Base-by-base conservation (phyloP, 805 yeast species). In the Wickerhamomyces ciferrii region DNA sequence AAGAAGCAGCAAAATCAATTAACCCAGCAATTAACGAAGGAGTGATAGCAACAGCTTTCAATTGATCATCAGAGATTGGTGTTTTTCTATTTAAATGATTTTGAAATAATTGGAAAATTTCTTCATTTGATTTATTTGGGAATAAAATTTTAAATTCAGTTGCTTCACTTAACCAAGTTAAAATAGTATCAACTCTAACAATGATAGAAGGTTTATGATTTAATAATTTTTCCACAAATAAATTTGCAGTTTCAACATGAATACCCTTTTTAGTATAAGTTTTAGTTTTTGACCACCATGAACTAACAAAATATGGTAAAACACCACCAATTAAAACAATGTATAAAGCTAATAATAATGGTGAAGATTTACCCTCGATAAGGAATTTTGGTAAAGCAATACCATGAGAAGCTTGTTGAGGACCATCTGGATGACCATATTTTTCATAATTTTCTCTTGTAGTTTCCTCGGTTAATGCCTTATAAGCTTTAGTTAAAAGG, bases 371-470 rank as follows among this genome's bases (percentile, higher is more conserved):
- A 39, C 95, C 90, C 53, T 89, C 96, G 27, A 95, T 87, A 50
- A 94, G 74, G 67, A 87, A 89, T 62, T 85, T 83, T 29, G 99
- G 99, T 53, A 94, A 69, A 0, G 98, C 99, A 65, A 94, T 90
- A 51, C 99, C 99, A 63, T 89, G 97, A 19, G 84, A 71, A 18
- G 84, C 75, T 24, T 87, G 87, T 66, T 88, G 96, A 38, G 96
- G 96, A 39, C 99, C 99, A 69, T 94, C 99, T 5, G 99, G 99
- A 63, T 95, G 96, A 43, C 99, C 99, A 60, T 84, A 94, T 56
- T 79, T 83, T 57, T 84, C 70, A 64, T 78, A 90, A 63, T 94
- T 94, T 55, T 87, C 87, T 57, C 81, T 85, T 3, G 87, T 81
- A 11, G 73, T 76, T 55, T 88, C 97, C 66, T 94, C 98, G 14